Evolutionary conservation across 2,329 filamentous ascomycete genomes (phyloP).

Genomic region (Diatrype stigma): DNA sequence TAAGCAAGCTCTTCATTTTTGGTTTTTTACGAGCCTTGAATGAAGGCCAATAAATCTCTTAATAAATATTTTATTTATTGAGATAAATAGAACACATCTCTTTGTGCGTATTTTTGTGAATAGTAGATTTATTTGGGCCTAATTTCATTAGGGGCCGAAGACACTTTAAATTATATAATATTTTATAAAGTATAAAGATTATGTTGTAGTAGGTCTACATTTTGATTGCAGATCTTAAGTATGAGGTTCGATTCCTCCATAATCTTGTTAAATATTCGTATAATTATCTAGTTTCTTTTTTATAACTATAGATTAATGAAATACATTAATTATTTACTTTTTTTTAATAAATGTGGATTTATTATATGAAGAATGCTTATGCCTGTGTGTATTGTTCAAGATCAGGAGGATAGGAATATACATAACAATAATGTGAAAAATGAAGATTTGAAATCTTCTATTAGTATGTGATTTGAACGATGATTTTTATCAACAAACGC

Average conservation of each 20-base stretch:
- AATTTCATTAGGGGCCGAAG: too few relatives aligned
- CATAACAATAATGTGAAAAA: conserved; percentile 2
- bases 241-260: conserved; percentile 3
- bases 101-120: neutral
- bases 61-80: too few relatives aligned
- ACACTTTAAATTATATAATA: too few relatives aligned
- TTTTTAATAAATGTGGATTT: neutral
- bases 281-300: conserved; percentile 5
- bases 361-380: conserved; percentile 1
- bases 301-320: conserved; percentile 3
- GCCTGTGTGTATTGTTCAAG: neutral
- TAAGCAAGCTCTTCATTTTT: too few relatives aligned
- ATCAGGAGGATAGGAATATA: neutral
- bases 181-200: neutral
- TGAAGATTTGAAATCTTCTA: conserved; percentile 4
- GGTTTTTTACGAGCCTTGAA: too few relatives aligned
- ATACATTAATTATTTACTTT: conserved; percentile 1
- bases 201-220: conserved; percentile 2
- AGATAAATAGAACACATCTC: too few relatives aligned
- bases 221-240: conserved; percentile 4
- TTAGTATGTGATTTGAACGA: conserved; percentile 15
- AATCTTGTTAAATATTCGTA: conserved; percentile 2
- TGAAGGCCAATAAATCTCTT: too few relatives aligned
- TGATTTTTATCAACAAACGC: conserved; percentile 24
- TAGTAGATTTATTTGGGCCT: neutral